These are phyloP conservation scores for Leonotis leonurus DNA, from an alignment of 257 asterid species.

Conservation along the genomic window DNA sequence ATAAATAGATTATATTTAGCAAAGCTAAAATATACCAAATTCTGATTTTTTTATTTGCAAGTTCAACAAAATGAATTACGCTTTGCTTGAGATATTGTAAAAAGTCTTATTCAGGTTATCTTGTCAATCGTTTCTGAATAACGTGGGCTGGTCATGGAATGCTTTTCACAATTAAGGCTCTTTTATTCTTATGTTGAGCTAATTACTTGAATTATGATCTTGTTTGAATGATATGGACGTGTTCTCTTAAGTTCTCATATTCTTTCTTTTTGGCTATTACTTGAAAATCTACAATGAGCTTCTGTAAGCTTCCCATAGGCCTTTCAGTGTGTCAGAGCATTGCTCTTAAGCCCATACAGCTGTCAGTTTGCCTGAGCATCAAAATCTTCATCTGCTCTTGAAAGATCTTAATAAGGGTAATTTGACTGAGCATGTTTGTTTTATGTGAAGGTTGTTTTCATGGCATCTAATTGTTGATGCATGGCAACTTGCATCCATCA, in stretches of 20 bases:
- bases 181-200: neutral
- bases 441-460: neutral
- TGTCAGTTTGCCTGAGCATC: neutral
- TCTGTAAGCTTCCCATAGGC: neutral
- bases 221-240: neutral
- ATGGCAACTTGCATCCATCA: neutral
- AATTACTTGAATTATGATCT: neutral
- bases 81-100: neutral
- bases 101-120: neutral
- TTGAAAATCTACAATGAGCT: neutral
- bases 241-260: neutral
- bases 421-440: neutral
- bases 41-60: neutral
- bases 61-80: neutral
- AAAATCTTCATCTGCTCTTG: neutral
- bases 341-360: neutral
- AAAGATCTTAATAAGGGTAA: neutral
- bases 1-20: neutral
- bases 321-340: neutral
- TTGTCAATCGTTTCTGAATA: conserved; percentile 1
- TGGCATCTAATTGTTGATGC: neutral
- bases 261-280: neutral
- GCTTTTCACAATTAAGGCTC: neutral
- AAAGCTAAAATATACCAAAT: neutral
- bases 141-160: neutral